Conservation (phyloP, 2,329 filamentous ascomycete species). For the Fusarium agapanthi region DNA sequence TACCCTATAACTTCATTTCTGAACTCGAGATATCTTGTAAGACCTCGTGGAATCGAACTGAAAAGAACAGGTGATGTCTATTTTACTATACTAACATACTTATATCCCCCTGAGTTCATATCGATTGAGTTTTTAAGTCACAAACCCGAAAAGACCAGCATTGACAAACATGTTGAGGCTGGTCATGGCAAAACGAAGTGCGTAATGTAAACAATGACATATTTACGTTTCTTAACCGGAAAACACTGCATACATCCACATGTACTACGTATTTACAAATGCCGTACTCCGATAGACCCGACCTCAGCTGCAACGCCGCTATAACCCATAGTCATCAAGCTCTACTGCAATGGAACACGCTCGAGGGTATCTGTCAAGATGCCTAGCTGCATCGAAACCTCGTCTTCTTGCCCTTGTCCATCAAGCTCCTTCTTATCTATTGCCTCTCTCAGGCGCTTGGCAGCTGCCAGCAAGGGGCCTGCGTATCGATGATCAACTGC, state of each 20-base stretch:
- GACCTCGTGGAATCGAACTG: not conserved
- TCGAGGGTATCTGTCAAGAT: conserved; percentile 55
- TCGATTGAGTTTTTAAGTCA: not conserved
- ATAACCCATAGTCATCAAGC: not conserved
- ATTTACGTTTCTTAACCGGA: not conserved
- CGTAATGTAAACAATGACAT: not conserved
- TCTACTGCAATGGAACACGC: conserved; percentile 52
- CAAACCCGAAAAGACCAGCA: too few relatives aligned
- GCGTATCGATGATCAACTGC: conserved; percentile 68
- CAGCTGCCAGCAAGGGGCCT: conserved; percentile 59
- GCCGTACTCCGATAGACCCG: conserved; percentile 11
- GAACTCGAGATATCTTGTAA: not conserved
- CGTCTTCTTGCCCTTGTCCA: conserved; percentile 40
- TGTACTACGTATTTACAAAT: conserved; percentile 1
- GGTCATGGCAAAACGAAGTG: not conserved
- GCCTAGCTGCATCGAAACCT: conserved; percentile 51
- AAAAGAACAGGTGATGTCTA: too few relatives aligned
- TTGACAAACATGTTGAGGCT: not conserved
- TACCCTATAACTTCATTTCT: not conserved
- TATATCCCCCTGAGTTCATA: not conserved
- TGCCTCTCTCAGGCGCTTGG: conserved; percentile 48
- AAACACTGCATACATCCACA: not conserved
- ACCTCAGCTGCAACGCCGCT: conserved; percentile 8
- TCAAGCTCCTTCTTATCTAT: conserved; percentile 47
- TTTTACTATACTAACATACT: not conserved